phyloP scores from a whole-genome alignment of 2,329 filamentous ascomycete genomes.

The Cadophora sp. region DNA sequence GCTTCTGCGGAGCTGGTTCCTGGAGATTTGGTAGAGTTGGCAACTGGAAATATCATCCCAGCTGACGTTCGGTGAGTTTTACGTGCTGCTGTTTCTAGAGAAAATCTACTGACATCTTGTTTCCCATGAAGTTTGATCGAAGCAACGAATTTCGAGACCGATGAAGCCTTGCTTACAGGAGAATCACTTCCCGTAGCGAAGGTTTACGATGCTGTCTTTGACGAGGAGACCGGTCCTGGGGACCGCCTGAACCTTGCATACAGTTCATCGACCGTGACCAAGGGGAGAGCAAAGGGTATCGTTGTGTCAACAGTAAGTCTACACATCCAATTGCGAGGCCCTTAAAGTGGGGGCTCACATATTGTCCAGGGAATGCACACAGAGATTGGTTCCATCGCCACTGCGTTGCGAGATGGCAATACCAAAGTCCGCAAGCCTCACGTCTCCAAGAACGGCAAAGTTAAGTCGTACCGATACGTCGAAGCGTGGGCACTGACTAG shows the following conservation, averaged over 20 bases:
- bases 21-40: slow-evolving; percentile 64
- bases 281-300: slow-evolving; percentile 65
- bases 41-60: slow-evolving; percentile 54
- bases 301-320: slow-evolving; percentile 57
- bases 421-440: slow-evolving; percentile 50
- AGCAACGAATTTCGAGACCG: slow-evolving; percentile 62
- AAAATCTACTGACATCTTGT: slow-evolving; percentile 19
- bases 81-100: not conserved
- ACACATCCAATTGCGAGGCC: too few relatives aligned
- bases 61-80: slow-evolving; percentile 48
- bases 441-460: slow-evolving; percentile 56
- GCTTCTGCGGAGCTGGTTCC: slow-evolving; percentile 61
- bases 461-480: slow-evolving; percentile 55
- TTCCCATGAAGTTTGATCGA: slow-evolving; percentile 50
- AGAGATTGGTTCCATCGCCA: slow-evolving; percentile 70
- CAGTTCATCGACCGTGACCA: slow-evolving; percentile 66
- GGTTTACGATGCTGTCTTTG: slow-evolving; percentile 55
- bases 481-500: slow-evolving; percentile 51
- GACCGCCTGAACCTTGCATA: slow-evolving; percentile 68
- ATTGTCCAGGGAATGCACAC: slow-evolving; percentile 56
- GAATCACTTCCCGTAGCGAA: slow-evolving; percentile 66
- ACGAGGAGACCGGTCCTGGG: slow-evolving; percentile 60
- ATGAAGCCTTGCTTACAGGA: slow-evolving; percentile 67
- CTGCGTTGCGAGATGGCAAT: slow-evolving; percentile 60
- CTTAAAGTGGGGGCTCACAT: too few relatives aligned